A percentile compares a stretch with the other conserved stretches of the same genome.
These are phyloP conservation scores for Alternaria brassicae DNA, from an alignment of 2,329 filamentous ascomycete species.

Conservation along the genomic window DNA sequence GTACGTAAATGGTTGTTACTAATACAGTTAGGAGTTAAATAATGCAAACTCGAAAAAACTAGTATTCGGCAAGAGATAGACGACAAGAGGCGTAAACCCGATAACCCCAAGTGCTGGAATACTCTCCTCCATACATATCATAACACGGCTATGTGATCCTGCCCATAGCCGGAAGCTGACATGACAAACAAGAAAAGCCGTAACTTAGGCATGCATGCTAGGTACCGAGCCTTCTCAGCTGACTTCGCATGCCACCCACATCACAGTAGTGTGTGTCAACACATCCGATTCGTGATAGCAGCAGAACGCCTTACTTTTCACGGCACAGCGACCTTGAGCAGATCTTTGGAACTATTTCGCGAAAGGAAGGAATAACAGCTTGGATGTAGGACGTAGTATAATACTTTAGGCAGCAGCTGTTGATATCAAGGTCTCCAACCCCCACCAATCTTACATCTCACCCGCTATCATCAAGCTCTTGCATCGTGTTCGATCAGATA, in stretches of 20 bases:
- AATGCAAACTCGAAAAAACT: neutral
- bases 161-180: neutral
- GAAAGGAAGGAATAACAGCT: neutral
- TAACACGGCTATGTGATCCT: neutral
- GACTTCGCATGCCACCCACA: conserved; percentile 17
- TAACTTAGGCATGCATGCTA: conserved; percentile 8
- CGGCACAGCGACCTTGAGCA: neutral
- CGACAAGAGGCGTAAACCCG: neutral
- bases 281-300: conserved; percentile 12
- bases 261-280: conserved; percentile 2
- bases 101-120: neutral
- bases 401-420: conserved; percentile 1
- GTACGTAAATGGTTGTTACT: too few species aligned
- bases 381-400: neutral
- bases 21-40: neutral
- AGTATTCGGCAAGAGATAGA: neutral
- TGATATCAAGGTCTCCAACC: neutral
- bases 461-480: neutral
- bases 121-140: neutral
- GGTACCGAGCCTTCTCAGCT: conserved; percentile 11
- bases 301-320: neutral
- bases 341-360: neutral
- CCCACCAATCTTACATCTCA: neutral
- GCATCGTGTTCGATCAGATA: neutral
- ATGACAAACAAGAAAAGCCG: neutral